Conservation (phyloP, 1,139 yeast species). For the Zygoascus meyerae region DNA sequence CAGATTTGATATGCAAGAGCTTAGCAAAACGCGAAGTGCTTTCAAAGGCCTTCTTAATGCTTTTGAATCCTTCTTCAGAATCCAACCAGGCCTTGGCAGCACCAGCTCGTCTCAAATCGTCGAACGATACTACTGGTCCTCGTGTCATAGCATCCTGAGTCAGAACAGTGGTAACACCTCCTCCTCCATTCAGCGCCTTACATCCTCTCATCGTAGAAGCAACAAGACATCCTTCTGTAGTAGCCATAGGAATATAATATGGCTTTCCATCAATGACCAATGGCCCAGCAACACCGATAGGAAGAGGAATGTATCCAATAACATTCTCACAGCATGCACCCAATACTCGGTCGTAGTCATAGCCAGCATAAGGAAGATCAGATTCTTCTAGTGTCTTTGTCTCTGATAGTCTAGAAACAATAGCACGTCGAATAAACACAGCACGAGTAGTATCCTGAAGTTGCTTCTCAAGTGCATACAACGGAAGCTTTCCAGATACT, state of each 20-base stretch:
- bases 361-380: conserved; percentile 70
- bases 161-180: conserved; percentile 87
- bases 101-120: conserved; percentile 79
- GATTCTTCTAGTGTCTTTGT: conserved; percentile 73
- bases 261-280: conserved; percentile 80
- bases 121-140: conserved; percentile 95
- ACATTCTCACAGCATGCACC: conserved; percentile 99
- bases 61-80: conserved; percentile 84
- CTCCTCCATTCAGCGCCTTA: conserved; percentile 95
- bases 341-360: conserved; percentile 91
- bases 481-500: conserved; percentile 71
- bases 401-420: conserved; percentile 74
- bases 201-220: conserved; percentile 99
- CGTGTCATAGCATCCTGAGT: conserved; percentile 98
- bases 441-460: conserved; percentile 85
- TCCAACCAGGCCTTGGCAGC: conserved; percentile 95
- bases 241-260: conserved; percentile 95
- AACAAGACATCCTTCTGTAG: conserved; percentile 97
- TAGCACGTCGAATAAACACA: conserved; percentile 84
- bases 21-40: conserved; percentile 97
- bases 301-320: conserved; percentile 91
- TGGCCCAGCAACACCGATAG: conserved; percentile 98
- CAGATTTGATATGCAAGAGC: conserved; percentile 82
- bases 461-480: conserved; percentile 91
- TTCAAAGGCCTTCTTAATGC: conserved; percentile 83